Evolutionary conservation across 2,329 filamentous ascomycete species (phyloP), one percentile per base, ranked within the genome.

Genomic region (Emergomyces pasteurianus): DNA sequence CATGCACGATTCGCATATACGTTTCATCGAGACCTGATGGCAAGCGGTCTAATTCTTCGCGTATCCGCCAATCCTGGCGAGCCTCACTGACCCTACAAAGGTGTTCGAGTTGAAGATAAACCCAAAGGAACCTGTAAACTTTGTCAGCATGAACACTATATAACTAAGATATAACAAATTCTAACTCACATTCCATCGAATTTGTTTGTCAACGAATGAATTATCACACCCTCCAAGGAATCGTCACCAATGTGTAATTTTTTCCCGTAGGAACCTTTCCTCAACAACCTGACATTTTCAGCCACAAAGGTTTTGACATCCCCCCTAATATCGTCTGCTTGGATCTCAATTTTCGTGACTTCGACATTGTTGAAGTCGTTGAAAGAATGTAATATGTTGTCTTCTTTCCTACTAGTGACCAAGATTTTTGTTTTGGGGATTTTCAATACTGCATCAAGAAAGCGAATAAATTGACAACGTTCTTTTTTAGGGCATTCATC

Each of bases 401-500:
- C 36, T 14, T 59, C 26, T 4, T n/a, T n/a, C 34, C 58, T 43
- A n/a, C 58, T 50, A 3, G 31, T 59, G 23, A 52, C 36, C 18
- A 53, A 10, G 3, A 59, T 31, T 34, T 59, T 59, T 16, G 36
- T 26, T 52, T 43, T 23, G 12, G 26, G 21, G 12, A n/a, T 16
- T 16, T 59, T n/a, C 10, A 47, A 9, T 4, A 52, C 23, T 16
- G 16, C 23, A n/a, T 23, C 26, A 47, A 59, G 42, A 14, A 59
- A 52, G 12, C 46, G 4, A 23, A 59, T 38, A 42, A 52, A 1
- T 16, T 53, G 16, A 42, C 12, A 8, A n/a, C 42, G 46, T 1
- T 59, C 58, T 10, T 52, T 26, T 40, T 7, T 46, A 14, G 34
- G 58, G 34, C 58, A 59, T 59, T 59, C 58, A 34, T 59, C 58